Base-by-base conservation (phyloP, 2,329 filamentous ascomycete genomes). In the Blastomyces gilchristii region DNA sequence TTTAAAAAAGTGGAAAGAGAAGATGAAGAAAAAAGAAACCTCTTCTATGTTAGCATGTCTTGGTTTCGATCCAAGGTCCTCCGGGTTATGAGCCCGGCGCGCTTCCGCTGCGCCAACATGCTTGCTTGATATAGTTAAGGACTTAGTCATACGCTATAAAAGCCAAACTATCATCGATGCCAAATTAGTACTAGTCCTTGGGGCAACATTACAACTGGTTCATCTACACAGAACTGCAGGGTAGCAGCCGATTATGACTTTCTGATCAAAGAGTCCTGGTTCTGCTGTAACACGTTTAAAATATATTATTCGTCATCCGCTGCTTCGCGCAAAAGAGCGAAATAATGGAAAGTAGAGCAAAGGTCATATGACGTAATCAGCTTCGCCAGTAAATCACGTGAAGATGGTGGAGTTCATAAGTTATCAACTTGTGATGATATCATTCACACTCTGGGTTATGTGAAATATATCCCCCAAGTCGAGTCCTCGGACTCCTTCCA, bases 71-170 rank as follows among this genome's bases (percentile, higher is more conserved):
- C 70, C 66, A 68, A 65, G 62, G 71, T 68, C 71, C 71, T 73
- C 71, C 71, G 71, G 71, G 71, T 73, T 73, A 73, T 73, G 71
- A 73, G 71, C 71, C 71, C 71, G 71, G 71, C 71, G 71, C 71
- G 71, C 71, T 73, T 72, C 71, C 71, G 66, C 71, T 73, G 71
- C 71, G 66, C 69, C 66, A 70, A 64, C 63, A 68, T 68, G 69
- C 69, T 70, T 60, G 28, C 49, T 52, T 58, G 31, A 43, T 62
- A 18, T 43, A 7, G 37, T n/a, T 16, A 16, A 16, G 37, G 12
- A 12, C 11, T 0, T 11, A 7, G 43, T 1, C 18, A 2, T 7
- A 12, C 2, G 37, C n/a, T 45, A 58, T 58, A 22, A 28, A 43
- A 43, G 37, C 11, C 52, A 39, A 18, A 39, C 14, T 18, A 37